phyloP scores from a whole-genome alignment of 805 yeast genomes.

The Yarrowia sp. region DNA sequence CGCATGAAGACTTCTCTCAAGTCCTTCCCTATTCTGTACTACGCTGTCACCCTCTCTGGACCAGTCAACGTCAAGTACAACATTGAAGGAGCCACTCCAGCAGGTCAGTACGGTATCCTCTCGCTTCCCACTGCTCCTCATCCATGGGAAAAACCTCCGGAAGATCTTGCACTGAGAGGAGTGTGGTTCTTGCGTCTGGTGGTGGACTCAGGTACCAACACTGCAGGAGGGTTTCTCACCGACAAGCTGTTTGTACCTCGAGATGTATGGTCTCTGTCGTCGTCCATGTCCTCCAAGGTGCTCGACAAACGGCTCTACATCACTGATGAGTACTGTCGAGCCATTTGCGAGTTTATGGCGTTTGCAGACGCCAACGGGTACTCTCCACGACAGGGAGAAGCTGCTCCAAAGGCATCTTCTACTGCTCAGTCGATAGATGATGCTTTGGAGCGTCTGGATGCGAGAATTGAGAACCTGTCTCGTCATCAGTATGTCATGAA shows the following conservation, averaged over 20 bases:
- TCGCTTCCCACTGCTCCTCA: constrained; percentile 15
- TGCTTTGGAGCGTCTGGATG: constrained; percentile 11
- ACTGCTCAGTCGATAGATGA: constrained; percentile 1
- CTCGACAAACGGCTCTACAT: constrained; percentile 15
- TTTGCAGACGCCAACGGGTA: constrained; percentile 5
- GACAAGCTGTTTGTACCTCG: constrained; percentile 23
- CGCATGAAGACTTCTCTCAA: neutral
- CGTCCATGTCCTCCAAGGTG: neutral
- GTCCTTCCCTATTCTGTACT: constrained; percentile 19
- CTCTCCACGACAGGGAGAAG: neutral
- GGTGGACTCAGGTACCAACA: constrained; percentile 24
- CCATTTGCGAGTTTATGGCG: constrained; percentile 16
- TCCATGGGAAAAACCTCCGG: constrained; percentile 26
- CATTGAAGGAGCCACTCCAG: constrained; percentile 1
- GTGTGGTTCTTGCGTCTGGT: constrained; percentile 21
- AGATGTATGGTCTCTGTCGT: constrained; percentile 11
- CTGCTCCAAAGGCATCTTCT: neutral
- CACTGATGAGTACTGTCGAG: constrained; percentile 20
- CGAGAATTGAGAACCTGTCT: neutral
- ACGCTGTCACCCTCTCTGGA: constrained; percentile 8
- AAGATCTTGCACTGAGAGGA: constrained; percentile 14
- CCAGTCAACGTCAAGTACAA: constrained; percentile 25
- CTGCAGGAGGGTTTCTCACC: constrained; percentile 23
- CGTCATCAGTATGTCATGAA: constrained; percentile 8
- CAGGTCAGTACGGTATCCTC: constrained; percentile 19